Evolutionary conservation across 352 stramenopile species (phyloP).

Genomic region (Phytophthora sp.): DNA sequence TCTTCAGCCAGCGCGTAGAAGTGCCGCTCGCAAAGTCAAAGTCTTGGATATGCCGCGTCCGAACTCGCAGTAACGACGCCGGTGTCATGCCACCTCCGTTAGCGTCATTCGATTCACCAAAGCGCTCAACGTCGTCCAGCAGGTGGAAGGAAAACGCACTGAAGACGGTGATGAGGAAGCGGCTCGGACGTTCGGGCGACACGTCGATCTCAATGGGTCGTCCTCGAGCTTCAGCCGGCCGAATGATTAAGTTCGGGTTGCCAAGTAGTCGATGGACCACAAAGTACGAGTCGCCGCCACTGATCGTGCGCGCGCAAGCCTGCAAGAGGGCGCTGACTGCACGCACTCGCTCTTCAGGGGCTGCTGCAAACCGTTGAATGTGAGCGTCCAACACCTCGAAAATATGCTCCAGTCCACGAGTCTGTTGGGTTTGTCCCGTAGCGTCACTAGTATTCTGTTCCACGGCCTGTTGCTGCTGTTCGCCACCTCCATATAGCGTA

Average conservation of each 20-base stretch:
- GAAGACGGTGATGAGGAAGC: slow-evolving; percentile 80
- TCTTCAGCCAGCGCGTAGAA: slow-evolving; percentile 69
- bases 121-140: slow-evolving; percentile 81
- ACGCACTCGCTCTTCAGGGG: slow-evolving; percentile 67
- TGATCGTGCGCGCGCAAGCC: slow-evolving; percentile 78
- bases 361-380: slow-evolving; percentile 71
- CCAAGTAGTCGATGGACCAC: slow-evolving; percentile 78
- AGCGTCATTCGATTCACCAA: slow-evolving; percentile 45
- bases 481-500: slow-evolving; percentile 70
- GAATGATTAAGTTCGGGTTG: slow-evolving; percentile 77
- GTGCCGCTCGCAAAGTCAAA: slow-evolving; percentile 80
- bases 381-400: slow-evolving; percentile 79
- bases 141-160: slow-evolving; percentile 82
- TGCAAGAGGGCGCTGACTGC: slow-evolving; percentile 74
- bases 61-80: slow-evolving; percentile 65
- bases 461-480: slow-evolving; percentile 42
- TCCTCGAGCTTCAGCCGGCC: slow-evolving; percentile 67
- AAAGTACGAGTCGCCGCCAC: slow-evolving; percentile 82
- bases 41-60: slow-evolving; percentile 80
- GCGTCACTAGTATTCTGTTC: slow-evolving; percentile 14
- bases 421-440: slow-evolving; percentile 30
- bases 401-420: slow-evolving; percentile 76
- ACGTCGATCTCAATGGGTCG: slow-evolving; percentile 81
- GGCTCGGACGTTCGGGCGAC: slow-evolving; percentile 52
- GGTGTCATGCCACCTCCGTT: slow-evolving; percentile 48